Percentiles rank a stretch among this genome's conserved stretches.
Conservation (phyloP, 78 protist genomes). For the Creolimax fragrantissima region DNA sequence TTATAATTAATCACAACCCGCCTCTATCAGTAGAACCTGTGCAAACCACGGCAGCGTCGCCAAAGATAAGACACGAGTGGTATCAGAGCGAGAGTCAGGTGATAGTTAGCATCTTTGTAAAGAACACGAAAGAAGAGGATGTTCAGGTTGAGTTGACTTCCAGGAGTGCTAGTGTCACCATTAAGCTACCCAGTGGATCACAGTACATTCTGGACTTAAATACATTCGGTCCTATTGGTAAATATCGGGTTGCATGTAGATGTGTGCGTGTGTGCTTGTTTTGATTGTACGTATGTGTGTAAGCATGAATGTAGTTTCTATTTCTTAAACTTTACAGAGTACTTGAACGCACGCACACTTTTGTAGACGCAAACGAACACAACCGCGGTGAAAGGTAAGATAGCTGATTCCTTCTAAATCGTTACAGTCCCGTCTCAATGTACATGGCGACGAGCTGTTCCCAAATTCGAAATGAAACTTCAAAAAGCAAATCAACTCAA, state of each 20-base stretch:
- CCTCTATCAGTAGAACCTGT: too few relatives aligned
- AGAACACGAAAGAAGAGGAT: background rate
- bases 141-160: background rate
- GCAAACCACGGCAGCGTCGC: background rate
- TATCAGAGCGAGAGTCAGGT: conserved; percentile 25
- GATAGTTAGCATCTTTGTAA: background rate
- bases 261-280: background rate
- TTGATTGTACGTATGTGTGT: too few relatives aligned
- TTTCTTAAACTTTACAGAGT: too few relatives aligned
- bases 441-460: background rate
- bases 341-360: too few relatives aligned
- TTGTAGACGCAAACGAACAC: too few relatives aligned
- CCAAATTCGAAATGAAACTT: conserved; percentile 39
- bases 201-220: background rate
- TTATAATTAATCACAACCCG: too few relatives aligned
- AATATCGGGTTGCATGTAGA: background rate
- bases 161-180: background rate
- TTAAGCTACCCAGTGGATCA: background rate
- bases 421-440: background rate
- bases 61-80: conserved; percentile 22
- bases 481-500: background rate
- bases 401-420: too few relatives aligned
- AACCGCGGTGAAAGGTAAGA: too few relatives aligned
- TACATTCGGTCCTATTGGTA: background rate
- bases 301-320: too few relatives aligned